Evolutionary conservation across 116 monocot species (phyloP).

Genomic region (Iris pallida): DNA sequence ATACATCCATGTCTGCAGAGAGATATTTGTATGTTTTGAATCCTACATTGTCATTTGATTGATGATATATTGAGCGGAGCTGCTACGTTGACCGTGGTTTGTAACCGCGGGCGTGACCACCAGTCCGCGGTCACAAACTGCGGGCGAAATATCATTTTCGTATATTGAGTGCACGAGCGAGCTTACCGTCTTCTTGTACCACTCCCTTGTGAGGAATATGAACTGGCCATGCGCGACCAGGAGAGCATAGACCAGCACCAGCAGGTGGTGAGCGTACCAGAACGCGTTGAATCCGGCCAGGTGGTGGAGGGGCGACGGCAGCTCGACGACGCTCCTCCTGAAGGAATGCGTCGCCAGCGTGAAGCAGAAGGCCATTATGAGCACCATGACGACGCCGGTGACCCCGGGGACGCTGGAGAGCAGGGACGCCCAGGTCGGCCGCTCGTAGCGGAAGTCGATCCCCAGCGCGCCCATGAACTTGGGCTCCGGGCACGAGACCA

Average conservation of each 20-base stretch:
- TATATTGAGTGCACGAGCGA: neutral
- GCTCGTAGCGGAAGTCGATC: constrained; percentile 54
- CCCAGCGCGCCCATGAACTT: constrained; percentile 58
- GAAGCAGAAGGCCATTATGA: constrained; percentile 80
- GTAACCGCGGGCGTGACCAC: no score
- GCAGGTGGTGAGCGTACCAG: constrained; percentile 94
- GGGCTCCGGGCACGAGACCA: constrained; percentile 42
- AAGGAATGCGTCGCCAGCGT: constrained; percentile 82
- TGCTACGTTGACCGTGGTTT: no score
- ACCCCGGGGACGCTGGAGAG: constrained; percentile 50
- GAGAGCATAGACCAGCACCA: constrained; percentile 59
- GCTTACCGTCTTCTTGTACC: constrained; percentile 79
- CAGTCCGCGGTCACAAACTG: no score
- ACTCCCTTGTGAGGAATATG: constrained; percentile 60
- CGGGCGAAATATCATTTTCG: no score
- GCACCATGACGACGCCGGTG: constrained; percentile 78
- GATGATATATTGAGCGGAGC: neutral
- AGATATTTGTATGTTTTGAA: neutral
- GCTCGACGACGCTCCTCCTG: constrained; percentile 69
- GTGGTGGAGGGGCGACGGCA: constrained; percentile 71
- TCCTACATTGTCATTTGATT: no score
- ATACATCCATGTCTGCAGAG: constrained; percentile 90
- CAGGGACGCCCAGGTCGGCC: constrained; percentile 62
- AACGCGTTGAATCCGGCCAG: constrained; percentile 94
- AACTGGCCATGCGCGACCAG: constrained; percentile 72